Percentiles rank a stretch among this genome's conserved stretches.
phyloP scores from a whole-genome alignment of 2,329 filamentous ascomycete species.

The Pyrenochaeta sp. region DNA sequence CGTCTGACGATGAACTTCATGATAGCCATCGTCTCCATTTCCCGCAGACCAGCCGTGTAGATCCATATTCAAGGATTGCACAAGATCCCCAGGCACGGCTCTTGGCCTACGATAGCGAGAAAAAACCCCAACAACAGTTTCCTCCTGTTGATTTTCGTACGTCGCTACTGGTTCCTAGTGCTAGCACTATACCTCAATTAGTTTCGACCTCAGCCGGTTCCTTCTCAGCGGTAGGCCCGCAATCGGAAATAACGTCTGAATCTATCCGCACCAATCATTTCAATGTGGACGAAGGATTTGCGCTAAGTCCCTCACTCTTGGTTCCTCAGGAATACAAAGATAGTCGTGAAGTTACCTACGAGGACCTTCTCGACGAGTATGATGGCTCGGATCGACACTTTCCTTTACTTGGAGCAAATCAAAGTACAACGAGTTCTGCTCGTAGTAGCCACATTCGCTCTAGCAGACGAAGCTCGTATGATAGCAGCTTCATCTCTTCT shows the following conservation, averaged over 20 bases:
- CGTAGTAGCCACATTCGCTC: conserved; percentile 61
- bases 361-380: conserved; percentile 52
- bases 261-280: conserved; percentile 25
- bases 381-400: conserved; percentile 58
- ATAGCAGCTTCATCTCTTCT: conserved; percentile 62
- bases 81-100: conserved; percentile 8
- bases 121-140: conserved; percentile 18
- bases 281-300: conserved; percentile 43
- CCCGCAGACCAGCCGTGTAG: neutral
- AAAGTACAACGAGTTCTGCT: conserved; percentile 52
- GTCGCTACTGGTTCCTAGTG: conserved; percentile 39
- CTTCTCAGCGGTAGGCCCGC: conserved; percentile 38
- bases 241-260: conserved; percentile 40
- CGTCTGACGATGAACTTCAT: conserved; percentile 36
- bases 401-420: conserved; percentile 52
- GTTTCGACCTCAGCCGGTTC: conserved; percentile 46
- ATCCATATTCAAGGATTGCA: conserved; percentile 9
- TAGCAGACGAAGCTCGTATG: conserved; percentile 66
- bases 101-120: neutral
- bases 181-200: conserved; percentile 42
- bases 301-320: conserved; percentile 49
- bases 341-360: conserved; percentile 45
- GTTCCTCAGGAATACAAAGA: conserved; percentile 48
- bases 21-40: conserved; percentile 42
- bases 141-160: conserved; percentile 32